These are phyloP conservation scores for Odonthalia washingtoniensis DNA, from an alignment of 31 red algal species.

Conservation along the genomic window DNA sequence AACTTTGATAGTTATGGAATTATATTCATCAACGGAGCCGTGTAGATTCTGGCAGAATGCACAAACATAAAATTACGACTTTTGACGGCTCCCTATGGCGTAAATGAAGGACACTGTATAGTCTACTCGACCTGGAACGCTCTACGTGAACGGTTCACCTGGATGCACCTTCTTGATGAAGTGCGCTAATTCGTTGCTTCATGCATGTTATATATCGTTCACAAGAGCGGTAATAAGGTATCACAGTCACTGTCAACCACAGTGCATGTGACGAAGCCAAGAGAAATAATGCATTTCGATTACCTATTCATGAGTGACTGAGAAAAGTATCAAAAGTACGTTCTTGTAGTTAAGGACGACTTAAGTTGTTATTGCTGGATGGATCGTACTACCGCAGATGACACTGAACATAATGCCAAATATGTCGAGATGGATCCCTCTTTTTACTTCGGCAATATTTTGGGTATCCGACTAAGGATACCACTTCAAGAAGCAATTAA, in stretches of 20 bases:
- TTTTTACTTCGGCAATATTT: conserved; percentile 24
- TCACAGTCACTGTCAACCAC: conserved; percentile 38
- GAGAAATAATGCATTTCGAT: conserved; percentile 47
- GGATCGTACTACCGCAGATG: background rate
- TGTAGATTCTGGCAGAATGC: too few relatives aligned
- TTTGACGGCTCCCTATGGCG: too few relatives aligned
- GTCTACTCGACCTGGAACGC: too few relatives aligned
- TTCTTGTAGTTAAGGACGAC: conserved; percentile 38
- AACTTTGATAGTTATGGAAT: too few relatives aligned
- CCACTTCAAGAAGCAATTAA: conserved; percentile 43
- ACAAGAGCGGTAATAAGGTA: too few relatives aligned
- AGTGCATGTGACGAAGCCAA: conserved; percentile 5
- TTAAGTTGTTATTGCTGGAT: conserved; percentile 43
- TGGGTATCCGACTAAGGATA: conserved; percentile 48
- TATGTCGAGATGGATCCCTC: background rate
- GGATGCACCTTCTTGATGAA: too few relatives aligned
- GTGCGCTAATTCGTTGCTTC: too few relatives aligned
- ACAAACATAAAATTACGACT: too few relatives aligned
- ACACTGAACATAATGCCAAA: background rate
- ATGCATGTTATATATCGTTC: too few relatives aligned
- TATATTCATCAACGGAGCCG: too few relatives aligned
- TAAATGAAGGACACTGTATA: too few relatives aligned
- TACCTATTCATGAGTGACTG: conserved; percentile 35
- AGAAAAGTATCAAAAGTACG: conserved; percentile 34
- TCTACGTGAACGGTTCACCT: too few relatives aligned